Percentiles rank a stretch among this genome's conserved stretches.
Evolutionary conservation across 2,329 filamentous ascomycete species (phyloP).

Genomic region (Epichloe bromicola): DNA sequence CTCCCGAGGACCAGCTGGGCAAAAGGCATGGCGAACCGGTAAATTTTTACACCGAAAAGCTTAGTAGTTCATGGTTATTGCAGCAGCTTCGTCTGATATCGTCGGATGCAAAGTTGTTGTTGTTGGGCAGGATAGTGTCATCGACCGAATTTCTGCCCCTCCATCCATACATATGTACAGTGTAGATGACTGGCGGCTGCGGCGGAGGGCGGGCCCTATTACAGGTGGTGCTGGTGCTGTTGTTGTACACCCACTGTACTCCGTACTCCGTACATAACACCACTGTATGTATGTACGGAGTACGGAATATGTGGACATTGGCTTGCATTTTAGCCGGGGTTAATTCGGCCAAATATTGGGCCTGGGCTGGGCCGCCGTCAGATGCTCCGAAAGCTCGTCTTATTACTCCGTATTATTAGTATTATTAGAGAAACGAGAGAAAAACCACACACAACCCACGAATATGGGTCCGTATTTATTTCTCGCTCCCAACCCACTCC

Average conservation of each 20-base stretch:
- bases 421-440: background rate
- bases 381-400: background rate
- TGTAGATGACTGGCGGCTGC: background rate
- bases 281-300: no score
- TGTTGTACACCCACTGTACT: no score
- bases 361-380: background rate
- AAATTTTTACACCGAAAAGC: background rate
- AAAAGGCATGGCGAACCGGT: conserved; percentile 38
- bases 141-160: conserved; percentile 4
- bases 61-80: background rate
- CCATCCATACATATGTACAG: no score
- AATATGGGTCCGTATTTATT: conserved; percentile 6
- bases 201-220: no score
- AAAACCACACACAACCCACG: conserved; percentile 1
- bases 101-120: background rate
- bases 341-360: background rate
- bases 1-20: conserved; percentile 83
- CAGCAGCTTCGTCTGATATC: background rate
- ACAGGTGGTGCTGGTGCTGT: no score
- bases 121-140: background rate
- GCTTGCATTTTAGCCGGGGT: background rate
- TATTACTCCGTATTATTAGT: no score
- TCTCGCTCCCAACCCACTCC: conserved; percentile 6
- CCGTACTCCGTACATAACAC: no score
- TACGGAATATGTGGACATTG: no score